Evolutionary conservation across 805 yeast species (phyloP).

Genomic region (Ogataea saltuana): DNA sequence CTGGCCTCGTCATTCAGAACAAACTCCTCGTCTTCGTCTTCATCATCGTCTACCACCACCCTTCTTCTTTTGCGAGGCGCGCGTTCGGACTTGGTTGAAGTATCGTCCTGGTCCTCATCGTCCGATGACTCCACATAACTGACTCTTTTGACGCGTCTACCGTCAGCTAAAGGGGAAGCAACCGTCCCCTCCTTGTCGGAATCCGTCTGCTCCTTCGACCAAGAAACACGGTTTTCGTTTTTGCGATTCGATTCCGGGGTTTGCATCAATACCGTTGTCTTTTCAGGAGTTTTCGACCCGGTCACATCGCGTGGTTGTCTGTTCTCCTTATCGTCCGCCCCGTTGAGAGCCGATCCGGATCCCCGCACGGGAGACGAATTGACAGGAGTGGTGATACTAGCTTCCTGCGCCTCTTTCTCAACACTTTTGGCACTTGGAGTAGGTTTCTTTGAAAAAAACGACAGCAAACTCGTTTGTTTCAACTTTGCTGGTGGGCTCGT

Average conservation of each 20-base stretch:
- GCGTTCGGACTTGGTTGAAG: not conserved
- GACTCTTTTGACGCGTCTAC: constrained; percentile 20
- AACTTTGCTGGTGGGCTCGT: constrained; percentile 9
- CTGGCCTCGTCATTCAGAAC: constrained; percentile 13
- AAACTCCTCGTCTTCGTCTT: constrained; percentile 22
- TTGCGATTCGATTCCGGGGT: constrained; percentile 17
- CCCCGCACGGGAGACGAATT: constrained; percentile 27
- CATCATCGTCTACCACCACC: constrained; percentile 15
- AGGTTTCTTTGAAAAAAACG: constrained; percentile 29
- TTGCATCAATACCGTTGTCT: not conserved
- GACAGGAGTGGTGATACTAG: constrained; percentile 26
- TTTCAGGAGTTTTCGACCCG: constrained; percentile 3
- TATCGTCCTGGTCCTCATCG: constrained; percentile 15
- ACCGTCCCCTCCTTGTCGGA: not conserved
- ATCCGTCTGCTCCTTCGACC: not conserved
- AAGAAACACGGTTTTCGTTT: not conserved
- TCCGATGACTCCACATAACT: constrained; percentile 20
- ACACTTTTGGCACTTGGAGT: not conserved
- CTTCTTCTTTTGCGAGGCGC: constrained; percentile 14
- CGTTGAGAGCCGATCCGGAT: constrained; percentile 3
- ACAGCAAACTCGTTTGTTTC: constrained; percentile 34
- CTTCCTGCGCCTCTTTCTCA: not conserved
- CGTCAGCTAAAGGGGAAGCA: constrained; percentile 11
- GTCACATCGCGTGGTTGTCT: not conserved
- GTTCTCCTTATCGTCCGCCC: constrained; percentile 13